Conservation (phyloP, 805 yeast species). For the Ogataea henricii region DNA sequence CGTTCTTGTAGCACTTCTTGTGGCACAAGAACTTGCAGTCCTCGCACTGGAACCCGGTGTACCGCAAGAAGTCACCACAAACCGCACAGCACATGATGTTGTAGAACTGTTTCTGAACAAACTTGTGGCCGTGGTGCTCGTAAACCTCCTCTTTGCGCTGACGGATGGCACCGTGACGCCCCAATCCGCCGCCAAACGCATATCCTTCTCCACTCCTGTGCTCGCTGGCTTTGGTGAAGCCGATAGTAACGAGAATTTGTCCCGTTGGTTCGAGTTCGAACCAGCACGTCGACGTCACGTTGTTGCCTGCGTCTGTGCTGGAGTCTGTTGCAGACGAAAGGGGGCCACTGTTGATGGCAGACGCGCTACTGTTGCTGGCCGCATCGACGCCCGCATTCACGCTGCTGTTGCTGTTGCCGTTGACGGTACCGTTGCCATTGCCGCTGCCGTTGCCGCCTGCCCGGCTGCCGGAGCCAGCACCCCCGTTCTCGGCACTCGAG, state of each 20-base stretch:
- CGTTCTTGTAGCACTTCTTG: conserved; percentile 76
- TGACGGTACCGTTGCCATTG: no score
- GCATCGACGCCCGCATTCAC: neutral
- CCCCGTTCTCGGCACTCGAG: no score
- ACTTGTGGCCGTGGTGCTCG: conserved; percentile 96
- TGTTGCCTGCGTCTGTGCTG: conserved; percentile 12
- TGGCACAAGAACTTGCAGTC: conserved; percentile 82
- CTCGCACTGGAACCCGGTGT: conserved; percentile 84
- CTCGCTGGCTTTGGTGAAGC: conserved; percentile 66
- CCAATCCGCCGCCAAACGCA: conserved; percentile 62
- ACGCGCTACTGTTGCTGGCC: conserved; percentile 6
- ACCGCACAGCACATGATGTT: conserved; percentile 96
- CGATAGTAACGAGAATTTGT: conserved; percentile 73
- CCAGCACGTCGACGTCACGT: conserved; percentile 72
- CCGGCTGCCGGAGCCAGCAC: no score
- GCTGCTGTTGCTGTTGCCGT: no score
- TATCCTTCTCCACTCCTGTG: conserved; percentile 49
- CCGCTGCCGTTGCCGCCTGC: conserved; percentile 7
- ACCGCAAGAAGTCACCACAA: conserved; percentile 92
- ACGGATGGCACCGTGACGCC: conserved; percentile 98
- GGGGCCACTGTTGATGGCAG: conserved; percentile 17
- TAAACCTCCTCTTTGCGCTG: conserved; percentile 88
- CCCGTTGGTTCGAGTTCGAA: conserved; percentile 93
- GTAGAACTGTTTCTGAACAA: conserved; percentile 92
- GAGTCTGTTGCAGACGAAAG: conserved; percentile 14